Evolutionary conservation across 805 yeast genomes (phyloP), one percentile per base, ranked within the genome.

Genomic region (Teunomyces pallodes): DNA sequence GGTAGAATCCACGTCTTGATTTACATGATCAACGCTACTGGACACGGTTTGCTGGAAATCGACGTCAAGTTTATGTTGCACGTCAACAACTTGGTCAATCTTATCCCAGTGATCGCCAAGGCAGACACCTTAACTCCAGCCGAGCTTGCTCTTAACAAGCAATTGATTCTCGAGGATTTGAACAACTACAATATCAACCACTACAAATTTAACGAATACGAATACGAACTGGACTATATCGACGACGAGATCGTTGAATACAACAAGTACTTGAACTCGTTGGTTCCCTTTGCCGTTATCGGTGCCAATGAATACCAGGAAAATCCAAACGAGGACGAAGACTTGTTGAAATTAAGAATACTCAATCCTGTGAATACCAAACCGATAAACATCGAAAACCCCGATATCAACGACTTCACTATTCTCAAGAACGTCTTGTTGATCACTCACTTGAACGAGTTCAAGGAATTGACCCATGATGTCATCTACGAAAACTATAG

Each of bases 391-490:
- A 78, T 83, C 43, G 88, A 83, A 59, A 82, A 84, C 65, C 84
- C 91, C 30, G 85, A 84, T 46, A 77, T 81, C 52, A 85, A 90
- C 54, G 97, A 90, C 67, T 87, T 90, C 63, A 80, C 88, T 39
- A 79, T 87, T 36, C 76, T 90, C 65, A 83, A 90, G 65, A 89
- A 88, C 60, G 81, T 90, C 3, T 72, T 90, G 50, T 78, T 90
- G 60, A 86, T 87, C 59, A 83, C 94, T 13, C 96, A 90, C 69
- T 77, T 90, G 67, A 84, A 84, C 63, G 97, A 90, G 62, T 82
- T 90, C 67, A 89, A 89, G 69, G 97, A 90, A 59, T 77, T 81
- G 60, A 90, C 97, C 6, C 95, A 87, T 64, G 96, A 90, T 64
- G 79, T 84, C 36, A 72, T 90, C 54, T 90, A 90, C 66, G 97